Evolutionary conservation across 305 asterid genomes (phyloP), one percentile per base, ranked within the genome.

Genomic region (Fraxinus sp.): DNA sequence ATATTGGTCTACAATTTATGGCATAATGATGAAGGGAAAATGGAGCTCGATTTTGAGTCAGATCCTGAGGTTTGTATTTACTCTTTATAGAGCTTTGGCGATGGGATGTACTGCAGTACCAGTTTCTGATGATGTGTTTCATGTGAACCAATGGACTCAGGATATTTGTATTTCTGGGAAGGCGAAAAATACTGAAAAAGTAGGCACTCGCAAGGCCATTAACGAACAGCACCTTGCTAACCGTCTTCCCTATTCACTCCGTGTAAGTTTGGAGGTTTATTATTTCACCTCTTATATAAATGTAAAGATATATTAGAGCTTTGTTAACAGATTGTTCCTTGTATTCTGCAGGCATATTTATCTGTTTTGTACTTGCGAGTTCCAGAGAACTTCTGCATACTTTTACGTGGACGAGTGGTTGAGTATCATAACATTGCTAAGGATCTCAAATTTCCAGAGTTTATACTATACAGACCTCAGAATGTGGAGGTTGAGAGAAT

Each of bases 41-140:
- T 90, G 90, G 99, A 96, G 93, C 98, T 96, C 0, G 93, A 95
- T 86, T 94, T 96, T 77, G 95, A 91, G 79, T 87, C 95, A 16
- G 97, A 95, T 90, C 90, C 93, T 9, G 93, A 93, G 98, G 98
- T 94, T 85, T 77, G 64, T 78, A 75, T 78, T 80, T 85, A 49
- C 68, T 85, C 85, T 83, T 84, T 39, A 37, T 76, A 79, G 64
- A 35, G 22, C 22, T 81, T 78, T 62, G 57, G 11, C 75, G 72
- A 68, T 62, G 39, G 66, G 9, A 64, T 76, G 68, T 86, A 57
- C 36, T 78, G 77, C 80, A 13, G 79, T 79, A 82, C 78, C 55
- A 70, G 28, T 86, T 84, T 70, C 26, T 75, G 62, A 41, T 82
- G 32, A 79, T 59, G 79, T 84, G 83, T 78, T 78, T 84, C 80